phyloP scores from a whole-genome alignment of 2,329 filamentous ascomycete species.

The Scedosporium apiospermum region DNA sequence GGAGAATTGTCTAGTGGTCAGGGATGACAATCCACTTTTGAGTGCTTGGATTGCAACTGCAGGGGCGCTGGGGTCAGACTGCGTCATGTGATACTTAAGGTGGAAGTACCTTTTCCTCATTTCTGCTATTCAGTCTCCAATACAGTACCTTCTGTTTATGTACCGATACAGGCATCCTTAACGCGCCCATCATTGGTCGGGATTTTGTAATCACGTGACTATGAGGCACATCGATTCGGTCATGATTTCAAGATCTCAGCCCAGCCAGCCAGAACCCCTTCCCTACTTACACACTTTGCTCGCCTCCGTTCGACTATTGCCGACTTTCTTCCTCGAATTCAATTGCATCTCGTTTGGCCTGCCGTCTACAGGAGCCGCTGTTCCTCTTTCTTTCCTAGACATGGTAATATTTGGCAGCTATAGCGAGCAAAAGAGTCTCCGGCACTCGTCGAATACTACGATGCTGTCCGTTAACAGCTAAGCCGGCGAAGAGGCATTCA shows the following conservation, averaged over 20 bases:
- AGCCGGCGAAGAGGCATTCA: too few species aligned
- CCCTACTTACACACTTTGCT: neutral
- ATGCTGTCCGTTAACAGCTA: too few species aligned
- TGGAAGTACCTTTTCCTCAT: neutral
- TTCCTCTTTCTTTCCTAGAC: too few species aligned
- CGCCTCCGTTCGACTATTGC: neutral
- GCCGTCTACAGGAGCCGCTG: too few species aligned
- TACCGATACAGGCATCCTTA: neutral
- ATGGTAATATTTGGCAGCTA: too few species aligned
- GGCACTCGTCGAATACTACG: too few species aligned
- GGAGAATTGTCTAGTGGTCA: slow-evolving; percentile 14
- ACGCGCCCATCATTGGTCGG: neutral
- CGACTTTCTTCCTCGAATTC: too few species aligned
- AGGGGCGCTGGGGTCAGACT: neutral
- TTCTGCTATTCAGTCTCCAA: neutral
- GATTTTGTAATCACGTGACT: neutral
- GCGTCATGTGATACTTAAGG: neutral
- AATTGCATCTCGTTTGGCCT: too few species aligned
- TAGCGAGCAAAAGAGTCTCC: too few species aligned
- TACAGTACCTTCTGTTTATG: neutral
- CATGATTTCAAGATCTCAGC: neutral
- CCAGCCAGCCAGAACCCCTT: neutral
- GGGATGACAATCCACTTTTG: slow-evolving; percentile 6
- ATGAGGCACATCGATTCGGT: neutral
- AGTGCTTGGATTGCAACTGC: neutral